These are phyloP conservation scores for Fraxinus greggii DNA, from an alignment of 305 asterid species.

Conservation along the genomic window DNA sequence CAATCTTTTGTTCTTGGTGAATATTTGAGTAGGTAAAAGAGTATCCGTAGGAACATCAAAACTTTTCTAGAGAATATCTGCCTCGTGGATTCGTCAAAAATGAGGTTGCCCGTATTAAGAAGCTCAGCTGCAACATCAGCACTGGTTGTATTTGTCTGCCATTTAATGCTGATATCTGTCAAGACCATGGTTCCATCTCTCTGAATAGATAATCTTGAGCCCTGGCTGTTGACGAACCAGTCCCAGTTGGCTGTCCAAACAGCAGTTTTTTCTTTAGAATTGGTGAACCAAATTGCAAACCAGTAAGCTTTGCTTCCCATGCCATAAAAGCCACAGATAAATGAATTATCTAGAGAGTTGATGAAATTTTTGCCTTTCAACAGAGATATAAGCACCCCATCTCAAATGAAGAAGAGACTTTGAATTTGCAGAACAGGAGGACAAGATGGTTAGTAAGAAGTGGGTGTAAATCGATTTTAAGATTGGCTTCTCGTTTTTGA, in stretches of 20 bases:
- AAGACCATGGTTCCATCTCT: slow-evolving; percentile 53
- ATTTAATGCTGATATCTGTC: slow-evolving; percentile 46
- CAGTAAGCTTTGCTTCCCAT: slow-evolving; percentile 54
- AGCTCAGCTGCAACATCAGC: slow-evolving; percentile 38
- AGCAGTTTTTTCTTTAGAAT: slow-evolving; percentile 44
- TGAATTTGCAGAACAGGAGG: slow-evolving; percentile 25
- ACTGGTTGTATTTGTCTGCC: slow-evolving; percentile 51
- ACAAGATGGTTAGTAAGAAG: slow-evolving; percentile 7
- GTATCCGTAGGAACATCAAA: slow-evolving; percentile 61
- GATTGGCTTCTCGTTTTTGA: slow-evolving; percentile 23
- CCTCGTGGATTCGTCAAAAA: slow-evolving; percentile 36
- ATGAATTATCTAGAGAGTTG: slow-evolving; percentile 45
- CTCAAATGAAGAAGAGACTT: slow-evolving; percentile 16
- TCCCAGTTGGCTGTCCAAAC: slow-evolving; percentile 44
- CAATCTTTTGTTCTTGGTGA: slow-evolving; percentile 52
- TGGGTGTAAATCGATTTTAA: neutral
- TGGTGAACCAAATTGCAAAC: slow-evolving; percentile 62
- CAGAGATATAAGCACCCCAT: slow-evolving; percentile 46
- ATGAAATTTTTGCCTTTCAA: slow-evolving; percentile 36
- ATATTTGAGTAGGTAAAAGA: slow-evolving; percentile 49
- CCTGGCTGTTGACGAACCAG: slow-evolving; percentile 47
- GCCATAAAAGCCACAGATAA: slow-evolving; percentile 56
- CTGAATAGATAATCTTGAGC: slow-evolving; percentile 37
- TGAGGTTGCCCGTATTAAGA: slow-evolving; percentile 54
- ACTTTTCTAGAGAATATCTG: slow-evolving; percentile 47